Base-by-base conservation (phyloP, 75 land plant genomes). In the Sequoiadendron giganteum region DNA sequence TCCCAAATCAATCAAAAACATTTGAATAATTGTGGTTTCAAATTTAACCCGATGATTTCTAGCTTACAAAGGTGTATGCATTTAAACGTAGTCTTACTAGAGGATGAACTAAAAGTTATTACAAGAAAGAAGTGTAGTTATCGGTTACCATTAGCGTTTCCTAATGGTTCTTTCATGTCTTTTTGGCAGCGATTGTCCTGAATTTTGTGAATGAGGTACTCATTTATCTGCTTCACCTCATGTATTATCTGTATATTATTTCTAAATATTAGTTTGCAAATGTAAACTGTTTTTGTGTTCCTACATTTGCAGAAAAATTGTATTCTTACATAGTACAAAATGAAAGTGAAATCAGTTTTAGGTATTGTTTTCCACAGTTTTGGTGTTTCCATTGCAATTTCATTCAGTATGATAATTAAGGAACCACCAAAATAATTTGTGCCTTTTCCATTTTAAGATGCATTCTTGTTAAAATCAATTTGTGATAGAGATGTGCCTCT, bases 121-220 rank as follows among this genome's bases (percentile, higher is more conserved):
- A 28, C 39, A 36, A 49, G 30, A 54, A 15, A 84, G 61, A 85
- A 55, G 39, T 38, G 34, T 14, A 75, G 1, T 9, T 14, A 75
- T 34, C 34, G 77, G 39, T 34, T 34, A 19, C 86, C 36, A 14
- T 9, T 49, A 21, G 25, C 2, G 16, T 56, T 49, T 85, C 18
- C 36, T 85, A 34, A 85, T 30, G 34, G 3, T 85, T 34, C 42
- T 36, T 85, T 34, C 42, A 34, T 52, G 52, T 36, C 28, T 85
- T 85, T 84, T 89, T 89, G 87, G 45, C 95, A 96, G 99, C 93
- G 11, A 93, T 95, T 42, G 94, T 97, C 58, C 94, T 97, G 87
- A 92, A 89, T 87, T 97, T 86, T 90, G 93, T 97, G 47, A 96
- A 92, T 73, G 97, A 97, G 97, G 99, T 97, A 85, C 65, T 88